A percentile compares a stretch with the other conserved stretches of the same genome.
Evolutionary conservation across 2,329 filamentous ascomycete species (phyloP).

Genomic region (Thelonectria blattea): DNA sequence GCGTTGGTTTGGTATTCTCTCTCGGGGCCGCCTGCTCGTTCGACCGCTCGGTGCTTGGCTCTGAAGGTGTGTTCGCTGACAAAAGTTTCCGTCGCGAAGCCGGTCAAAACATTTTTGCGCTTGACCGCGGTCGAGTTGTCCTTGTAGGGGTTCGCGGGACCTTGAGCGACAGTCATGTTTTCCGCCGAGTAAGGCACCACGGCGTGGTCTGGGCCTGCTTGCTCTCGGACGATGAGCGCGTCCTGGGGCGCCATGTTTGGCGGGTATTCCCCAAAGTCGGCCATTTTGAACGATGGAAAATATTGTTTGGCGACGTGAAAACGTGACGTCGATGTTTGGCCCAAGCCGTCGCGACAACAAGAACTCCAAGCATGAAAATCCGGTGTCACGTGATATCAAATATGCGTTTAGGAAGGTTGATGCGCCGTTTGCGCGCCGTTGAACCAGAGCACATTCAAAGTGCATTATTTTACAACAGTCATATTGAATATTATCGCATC

Average conservation of each 20-base stretch:
- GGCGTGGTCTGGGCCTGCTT: slow-evolving; percentile 63
- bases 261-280: slow-evolving; percentile 67
- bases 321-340: slow-evolving; percentile 20
- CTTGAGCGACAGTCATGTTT: slow-evolving; percentile 71
- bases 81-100: slow-evolving; percentile 84
- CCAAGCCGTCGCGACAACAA: background rate
- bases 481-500: slow-evolving; percentile 3
- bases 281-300: slow-evolving; percentile 51
- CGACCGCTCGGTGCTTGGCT: slow-evolving; percentile 82
- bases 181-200: slow-evolving; percentile 73
- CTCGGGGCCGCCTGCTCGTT: slow-evolving; percentile 66
- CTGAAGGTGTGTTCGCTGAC: slow-evolving; percentile 92
- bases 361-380: background rate
- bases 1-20: slow-evolving; percentile 60
- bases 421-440: background rate
- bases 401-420: background rate
- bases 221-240: slow-evolving; percentile 63
- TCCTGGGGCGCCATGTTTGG: slow-evolving; percentile 71
- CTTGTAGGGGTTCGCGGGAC: slow-evolving; percentile 78
- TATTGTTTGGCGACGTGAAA: background rate
- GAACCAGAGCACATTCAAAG: background rate
- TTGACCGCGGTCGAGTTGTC: slow-evolving; percentile 66
- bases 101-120: slow-evolving; percentile 83
- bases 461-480: background rate
- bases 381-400: background rate